These are phyloP conservation scores for Euphrasia confusa DNA, from an alignment of 257 asterid species.

Conservation along the genomic window DNA sequence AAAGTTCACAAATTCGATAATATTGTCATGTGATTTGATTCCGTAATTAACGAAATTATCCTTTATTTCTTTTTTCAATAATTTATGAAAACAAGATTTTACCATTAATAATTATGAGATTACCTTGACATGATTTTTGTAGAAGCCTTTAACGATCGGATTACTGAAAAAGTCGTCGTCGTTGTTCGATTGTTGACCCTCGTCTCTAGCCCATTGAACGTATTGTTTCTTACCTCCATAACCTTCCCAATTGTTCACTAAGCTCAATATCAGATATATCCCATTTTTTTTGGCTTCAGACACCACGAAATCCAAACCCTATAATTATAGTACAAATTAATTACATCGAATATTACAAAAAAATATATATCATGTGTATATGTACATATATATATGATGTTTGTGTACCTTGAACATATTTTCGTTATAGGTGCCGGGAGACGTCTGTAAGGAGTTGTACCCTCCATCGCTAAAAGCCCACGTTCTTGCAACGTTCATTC, in stretches of 20 bases:
- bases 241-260: conserved; percentile 43
- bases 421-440: conserved; percentile 45
- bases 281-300: conserved; percentile 48
- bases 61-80: neutral
- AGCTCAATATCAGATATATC: conserved; percentile 35
- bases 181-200: conserved; percentile 35
- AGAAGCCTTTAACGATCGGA: conserved; percentile 33
- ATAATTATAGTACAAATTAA: neutral
- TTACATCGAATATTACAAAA: neutral
- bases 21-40: neutral
- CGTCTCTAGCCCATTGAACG: conserved; percentile 48
- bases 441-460: conserved; percentile 35
- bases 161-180: conserved; percentile 46
- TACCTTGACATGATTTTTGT: conserved; percentile 43
- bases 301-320: conserved; percentile 52
- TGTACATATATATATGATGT: neutral
- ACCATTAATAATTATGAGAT: too few relatives aligned
- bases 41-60: neutral
- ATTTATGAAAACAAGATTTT: neutral
- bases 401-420: conserved; percentile 42
- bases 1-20: neutral
- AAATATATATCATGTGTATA: neutral
- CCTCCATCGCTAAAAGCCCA: conserved; percentile 75
- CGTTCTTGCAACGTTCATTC: conserved; percentile 48
- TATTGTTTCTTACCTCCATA: conserved; percentile 49